Base-by-base conservation (phyloP, 768 basidiomycete genomes). In the Leccinum pellstonianum region DNA sequence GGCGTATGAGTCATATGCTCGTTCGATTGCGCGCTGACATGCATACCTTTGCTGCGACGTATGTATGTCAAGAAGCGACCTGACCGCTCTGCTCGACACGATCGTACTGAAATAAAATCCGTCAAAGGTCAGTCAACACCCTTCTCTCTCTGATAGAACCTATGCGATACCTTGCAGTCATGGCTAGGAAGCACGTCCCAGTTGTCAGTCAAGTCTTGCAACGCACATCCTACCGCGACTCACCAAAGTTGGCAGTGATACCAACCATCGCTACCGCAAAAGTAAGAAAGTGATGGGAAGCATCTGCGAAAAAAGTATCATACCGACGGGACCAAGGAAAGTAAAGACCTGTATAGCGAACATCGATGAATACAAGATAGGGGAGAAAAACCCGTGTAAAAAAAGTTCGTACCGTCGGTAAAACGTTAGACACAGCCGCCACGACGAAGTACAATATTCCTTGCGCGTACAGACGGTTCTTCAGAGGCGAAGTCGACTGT, bases 361-460 rank as follows among this genome's bases (percentile, higher is more conserved):
- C 5, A 1, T 1, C 10, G 11, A 15, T 14, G 15, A 48, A 48
- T 48, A 48, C 7, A 31, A 2, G 4, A 5, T 9, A 56, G 43
- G 52, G 50, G 9, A 50, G 19, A 4, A 19, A 10, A 23, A 11
- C 0, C 5, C 3, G 31, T 3, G 12, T 10, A 19, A 2, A 19
- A 27, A 14, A 15, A 14, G 37, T 5, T 3, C 52, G 0, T 7
- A 65, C 68, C 58, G 52, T 54, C 29, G 66, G 61, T 3, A 58
- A 46, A 11, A 74, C 48, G 23, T 67, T 68, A 5, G 62, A 33
- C 2, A 70, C 2, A 10, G 63, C 58, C 0, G 54, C 57, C 12
- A 72, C 54, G 1, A 52, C 55, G 25, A 71, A 72, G 37, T 72
- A 66, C 11, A 56, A 7, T 8, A 73, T 7, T 25, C 67, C 67